Evolutionary conservation across 768 basidiomycete species (phyloP).

Genomic region (Collybiopsis luxurians): DNA sequence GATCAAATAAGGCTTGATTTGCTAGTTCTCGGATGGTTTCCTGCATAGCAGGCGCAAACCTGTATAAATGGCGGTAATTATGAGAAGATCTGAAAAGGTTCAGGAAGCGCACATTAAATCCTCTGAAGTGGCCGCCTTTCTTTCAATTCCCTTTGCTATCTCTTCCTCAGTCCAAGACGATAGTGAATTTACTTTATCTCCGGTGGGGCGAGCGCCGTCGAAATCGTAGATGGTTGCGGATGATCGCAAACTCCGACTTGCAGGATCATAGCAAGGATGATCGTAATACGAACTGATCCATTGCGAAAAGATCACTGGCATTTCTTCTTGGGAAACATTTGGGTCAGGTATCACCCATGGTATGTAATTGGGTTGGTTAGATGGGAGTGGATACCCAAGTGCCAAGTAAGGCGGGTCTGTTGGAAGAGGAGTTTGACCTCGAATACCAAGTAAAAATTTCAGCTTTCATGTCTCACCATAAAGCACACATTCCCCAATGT

Average conservation of each 20-base stretch:
- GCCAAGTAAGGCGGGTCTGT: not conserved
- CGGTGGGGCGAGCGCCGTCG: slow-evolving; percentile 23
- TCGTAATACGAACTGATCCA: too few species aligned
- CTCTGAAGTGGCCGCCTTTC: not conserved
- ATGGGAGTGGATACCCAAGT: not conserved
- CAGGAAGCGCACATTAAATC: not conserved
- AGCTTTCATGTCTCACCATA: not conserved
- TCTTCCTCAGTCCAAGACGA: not conserved
- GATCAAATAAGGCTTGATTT: slow-evolving; percentile 19
- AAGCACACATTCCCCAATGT: not conserved
- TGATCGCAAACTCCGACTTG: slow-evolving; percentile 22
- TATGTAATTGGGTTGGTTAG: not conserved
- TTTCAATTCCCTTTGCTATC: not conserved
- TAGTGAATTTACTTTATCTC: not conserved
- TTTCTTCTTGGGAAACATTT: not conserved
- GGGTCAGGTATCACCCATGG: not conserved
- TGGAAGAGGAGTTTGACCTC: too few species aligned
- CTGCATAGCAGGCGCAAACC: slow-evolving; percentile 22
- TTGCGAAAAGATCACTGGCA: too few species aligned
- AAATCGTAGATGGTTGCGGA: slow-evolving; percentile 27
- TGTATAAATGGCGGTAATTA: slow-evolving; percentile 1
- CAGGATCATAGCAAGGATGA: slow-evolving; percentile 20
- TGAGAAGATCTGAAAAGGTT: not conserved
- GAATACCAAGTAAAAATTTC: too few species aligned
- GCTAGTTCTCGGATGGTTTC: slow-evolving; percentile 13